These are phyloP conservation scores for Russula sp. DNA, from an alignment of 768 basidiomycete species.

Conservation along the genomic window DNA sequence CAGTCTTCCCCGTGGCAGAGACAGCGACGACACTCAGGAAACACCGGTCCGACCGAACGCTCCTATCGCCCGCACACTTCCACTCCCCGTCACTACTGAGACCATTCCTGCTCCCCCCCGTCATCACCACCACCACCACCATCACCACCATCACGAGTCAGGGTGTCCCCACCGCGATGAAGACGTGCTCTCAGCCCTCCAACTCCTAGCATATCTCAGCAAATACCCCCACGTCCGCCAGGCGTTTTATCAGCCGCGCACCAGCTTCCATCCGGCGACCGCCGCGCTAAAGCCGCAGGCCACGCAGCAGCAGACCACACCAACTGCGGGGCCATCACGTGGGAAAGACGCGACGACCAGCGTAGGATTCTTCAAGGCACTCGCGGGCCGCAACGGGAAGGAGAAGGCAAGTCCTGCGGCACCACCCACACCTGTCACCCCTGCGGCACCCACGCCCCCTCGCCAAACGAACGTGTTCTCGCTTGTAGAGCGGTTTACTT, in stretches of 20 bases:
- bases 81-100: constrained; percentile 18
- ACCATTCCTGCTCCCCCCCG: constrained; percentile 22
- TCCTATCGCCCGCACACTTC: constrained; percentile 18
- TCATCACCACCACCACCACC: constrained; percentile 28
- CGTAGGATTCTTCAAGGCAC: constrained; percentile 39
- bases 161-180: constrained; percentile 84
- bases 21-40: constrained; percentile 24
- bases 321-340: constrained; percentile 23
- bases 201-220: constrained; percentile 91
- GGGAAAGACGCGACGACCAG: constrained; percentile 1
- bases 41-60: constrained; percentile 22
- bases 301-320: constrained; percentile 11
- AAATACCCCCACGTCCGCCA: constrained; percentile 97
- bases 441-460: constrained; percentile 21
- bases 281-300: constrained; percentile 28
- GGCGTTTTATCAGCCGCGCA: constrained; percentile 85
- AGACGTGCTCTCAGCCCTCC: constrained; percentile 83
- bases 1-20: constrained; percentile 39
- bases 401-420: constrained; percentile 33
- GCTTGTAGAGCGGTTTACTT: constrained; percentile 93
- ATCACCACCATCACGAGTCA: constrained; percentile 34
- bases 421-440: constrained; percentile 26
- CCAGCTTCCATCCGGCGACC: constrained; percentile 77
- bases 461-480: constrained; percentile 91
- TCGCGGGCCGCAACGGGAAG: constrained; percentile 46